Base-by-base conservation (phyloP, 805 yeast genomes). In the Candida pseudofarinosa region DNA sequence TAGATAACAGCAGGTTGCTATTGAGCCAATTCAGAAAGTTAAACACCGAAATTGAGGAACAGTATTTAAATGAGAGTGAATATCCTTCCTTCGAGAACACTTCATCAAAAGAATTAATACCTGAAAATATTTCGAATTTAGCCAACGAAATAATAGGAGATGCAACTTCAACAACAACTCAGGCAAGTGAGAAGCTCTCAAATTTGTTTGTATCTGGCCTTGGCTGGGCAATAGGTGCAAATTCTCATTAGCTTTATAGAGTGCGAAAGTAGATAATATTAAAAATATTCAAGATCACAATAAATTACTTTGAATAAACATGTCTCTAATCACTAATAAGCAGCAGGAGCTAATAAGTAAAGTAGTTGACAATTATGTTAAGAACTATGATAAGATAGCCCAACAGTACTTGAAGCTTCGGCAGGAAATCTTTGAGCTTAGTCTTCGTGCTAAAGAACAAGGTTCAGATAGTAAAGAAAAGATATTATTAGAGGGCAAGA, bases 141-240 rank as follows among this genome's bases (percentile, higher is more conserved):
- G 63, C 64, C 14, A 55, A 55, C 30, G 66, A 60, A 3, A 49
- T 63, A 1, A 39, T 67, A 13, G 58, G 49, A 26, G 68, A 63
- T 38, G 67, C 68, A 12, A 49, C 63, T 3, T 53, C 53, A 15
- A 54, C 67, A 15, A 54, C 65, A 4, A 58, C 58, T 30, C 65
- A 63, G 17, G 74, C 73, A 1, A 53, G 68, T 35, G 80, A 74
- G 33, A 78, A 76, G 50, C 45, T 79, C 3, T 71, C 79, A 8
- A 74, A 69, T 43, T 52, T 79, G 43, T 61, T 79, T 42, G 80
- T 74, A 2, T 69, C 77, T 19, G 83, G 83, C 1, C 57, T 79
- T 23, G 83, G 83, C 3, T 79, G 84, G 84, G 83, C 83, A 3
- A 75, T 79, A 49, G 83, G 83, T 4, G 83, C 83, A 33, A 62